Evolutionary conservation across 1,284 basidiomycete species (phyloP).

Genomic region (Ceratorhiza oryzae-sativae): DNA sequence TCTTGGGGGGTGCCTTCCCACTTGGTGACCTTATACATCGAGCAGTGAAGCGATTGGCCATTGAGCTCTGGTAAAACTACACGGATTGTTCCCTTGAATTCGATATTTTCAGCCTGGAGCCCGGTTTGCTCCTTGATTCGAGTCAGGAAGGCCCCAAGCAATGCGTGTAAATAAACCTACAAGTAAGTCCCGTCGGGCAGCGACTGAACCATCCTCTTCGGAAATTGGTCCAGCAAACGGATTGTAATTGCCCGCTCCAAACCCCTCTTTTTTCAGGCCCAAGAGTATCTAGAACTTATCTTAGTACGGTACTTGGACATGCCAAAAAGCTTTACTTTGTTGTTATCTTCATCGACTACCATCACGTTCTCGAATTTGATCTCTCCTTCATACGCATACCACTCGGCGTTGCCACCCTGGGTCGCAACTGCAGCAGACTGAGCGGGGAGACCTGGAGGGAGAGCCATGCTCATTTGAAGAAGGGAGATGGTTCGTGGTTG

Average conservation of each 20-base stretch:
- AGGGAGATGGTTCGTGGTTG: not conserved
- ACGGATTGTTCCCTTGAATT: constrained; percentile 28
- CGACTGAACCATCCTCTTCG: constrained; percentile 15
- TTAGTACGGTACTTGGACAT: not conserved
- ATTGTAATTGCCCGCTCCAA: constrained; percentile 33
- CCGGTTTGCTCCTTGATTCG: constrained; percentile 25
- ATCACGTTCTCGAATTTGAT: constrained; percentile 33
- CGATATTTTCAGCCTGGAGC: constrained; percentile 21
- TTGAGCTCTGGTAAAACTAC: not conserved
- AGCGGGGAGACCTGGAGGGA: constrained; percentile 18
- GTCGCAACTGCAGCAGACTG: constrained; percentile 5
- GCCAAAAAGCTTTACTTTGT: constrained; percentile 4
- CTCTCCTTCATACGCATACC: constrained; percentile 32
- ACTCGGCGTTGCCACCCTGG: constrained; percentile 18
- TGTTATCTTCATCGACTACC: constrained; percentile 27
- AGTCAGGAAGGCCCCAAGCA: not conserved
- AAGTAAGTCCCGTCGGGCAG: constrained; percentile 20
- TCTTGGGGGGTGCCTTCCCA: constrained; percentile 32
- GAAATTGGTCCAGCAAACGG: constrained; percentile 33
- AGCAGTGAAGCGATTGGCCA: constrained; percentile 19
- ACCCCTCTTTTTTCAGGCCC: constrained; percentile 32
- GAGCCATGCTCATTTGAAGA: constrained; percentile 1
- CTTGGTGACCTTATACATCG: constrained; percentile 37
- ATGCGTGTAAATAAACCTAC: not conserved
- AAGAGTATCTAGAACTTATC: constrained; percentile 3